Conservation (phyloP, 768 basidiomycete genomes). For the Cantharellus anzutake region DNA sequence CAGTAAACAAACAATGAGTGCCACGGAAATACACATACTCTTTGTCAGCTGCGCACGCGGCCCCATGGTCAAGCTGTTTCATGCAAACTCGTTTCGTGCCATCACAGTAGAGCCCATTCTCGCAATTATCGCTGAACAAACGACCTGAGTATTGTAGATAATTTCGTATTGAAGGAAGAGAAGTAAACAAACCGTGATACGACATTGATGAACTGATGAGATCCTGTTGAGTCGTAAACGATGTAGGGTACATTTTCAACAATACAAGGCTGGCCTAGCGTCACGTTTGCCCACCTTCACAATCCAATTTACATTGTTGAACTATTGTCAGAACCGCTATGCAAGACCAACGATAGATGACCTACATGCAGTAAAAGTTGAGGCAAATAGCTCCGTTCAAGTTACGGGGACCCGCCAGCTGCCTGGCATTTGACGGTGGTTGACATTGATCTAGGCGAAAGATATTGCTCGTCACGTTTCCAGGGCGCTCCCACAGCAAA, state of each 20-base stretch:
- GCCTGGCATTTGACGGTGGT: constrained; percentile 41
- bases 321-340: not conserved
- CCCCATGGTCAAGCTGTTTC: constrained; percentile 36
- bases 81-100: constrained; percentile 36
- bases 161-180: not conserved
- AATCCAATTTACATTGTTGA: not conserved
- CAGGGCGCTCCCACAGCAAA: not conserved
- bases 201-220: constrained; percentile 50
- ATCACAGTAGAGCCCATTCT: constrained; percentile 59
- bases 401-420: constrained; percentile 37
- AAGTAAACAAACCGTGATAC: constrained; percentile 44
- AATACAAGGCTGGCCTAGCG: constrained; percentile 39
- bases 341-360: not conserved
- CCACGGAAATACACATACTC: constrained; percentile 20
- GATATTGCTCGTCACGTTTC: not conserved
- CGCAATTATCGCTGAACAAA: constrained; percentile 47
- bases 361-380: constrained; percentile 66
- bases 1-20: not conserved
- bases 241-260: constrained; percentile 69
- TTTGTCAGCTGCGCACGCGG: constrained; percentile 34
- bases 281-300: constrained; percentile 59
- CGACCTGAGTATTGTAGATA: not conserved
- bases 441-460: constrained; percentile 53
- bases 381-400: constrained; percentile 72
- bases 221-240: constrained; percentile 31